Percentiles rank a stretch among this genome's conserved stretches.
Evolutionary conservation across 441 rosid genomes (phyloP).

Genomic region (Populus trichocarpa): DNA sequence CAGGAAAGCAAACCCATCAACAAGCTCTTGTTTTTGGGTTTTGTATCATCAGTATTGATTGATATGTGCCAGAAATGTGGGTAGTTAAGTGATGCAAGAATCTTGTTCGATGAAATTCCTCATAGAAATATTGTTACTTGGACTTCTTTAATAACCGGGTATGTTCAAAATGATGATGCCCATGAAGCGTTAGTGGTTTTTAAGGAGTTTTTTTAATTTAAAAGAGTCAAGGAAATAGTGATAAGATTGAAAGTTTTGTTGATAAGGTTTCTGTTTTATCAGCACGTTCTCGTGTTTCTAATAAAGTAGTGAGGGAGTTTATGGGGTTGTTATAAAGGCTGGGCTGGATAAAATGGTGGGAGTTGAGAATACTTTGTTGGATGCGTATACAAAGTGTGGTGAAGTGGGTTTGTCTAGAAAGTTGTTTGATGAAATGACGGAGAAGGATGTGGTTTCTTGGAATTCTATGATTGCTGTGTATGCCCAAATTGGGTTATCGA

Average conservation of each 20-base stretch:
- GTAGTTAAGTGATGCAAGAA: too few relatives aligned
- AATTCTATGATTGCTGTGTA: conserved; percentile 65
- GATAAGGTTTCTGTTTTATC: conserved; percentile 64
- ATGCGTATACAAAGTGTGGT: conserved; percentile 70
- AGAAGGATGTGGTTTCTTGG: conserved; percentile 26
- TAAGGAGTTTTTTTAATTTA: too few relatives aligned
- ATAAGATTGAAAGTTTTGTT: not conserved
- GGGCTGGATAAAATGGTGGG: conserved; percentile 54
- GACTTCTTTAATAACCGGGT: too few relatives aligned
- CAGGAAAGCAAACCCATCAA: too few relatives aligned
- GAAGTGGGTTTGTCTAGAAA: conserved; percentile 48
- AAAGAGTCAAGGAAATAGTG: too few relatives aligned
- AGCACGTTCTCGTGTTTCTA: conserved; percentile 59
- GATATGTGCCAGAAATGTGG: too few relatives aligned
- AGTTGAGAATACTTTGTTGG: conserved; percentile 63
- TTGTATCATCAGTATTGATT: too few relatives aligned
- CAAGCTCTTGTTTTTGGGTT: too few relatives aligned
- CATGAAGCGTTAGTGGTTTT: too few relatives aligned
- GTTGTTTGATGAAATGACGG: conserved; percentile 15
- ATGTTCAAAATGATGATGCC: too few relatives aligned
- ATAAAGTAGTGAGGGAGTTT: conserved; percentile 46
- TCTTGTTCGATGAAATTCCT: too few relatives aligned
- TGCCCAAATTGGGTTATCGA: conserved; percentile 67
- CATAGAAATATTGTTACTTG: too few relatives aligned
- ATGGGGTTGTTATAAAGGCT: conserved; percentile 57